These are phyloP conservation scores for Pseudogymnoascus sp. DNA, from an alignment of 2,329 filamentous ascomycete species.

Conservation along the genomic window DNA sequence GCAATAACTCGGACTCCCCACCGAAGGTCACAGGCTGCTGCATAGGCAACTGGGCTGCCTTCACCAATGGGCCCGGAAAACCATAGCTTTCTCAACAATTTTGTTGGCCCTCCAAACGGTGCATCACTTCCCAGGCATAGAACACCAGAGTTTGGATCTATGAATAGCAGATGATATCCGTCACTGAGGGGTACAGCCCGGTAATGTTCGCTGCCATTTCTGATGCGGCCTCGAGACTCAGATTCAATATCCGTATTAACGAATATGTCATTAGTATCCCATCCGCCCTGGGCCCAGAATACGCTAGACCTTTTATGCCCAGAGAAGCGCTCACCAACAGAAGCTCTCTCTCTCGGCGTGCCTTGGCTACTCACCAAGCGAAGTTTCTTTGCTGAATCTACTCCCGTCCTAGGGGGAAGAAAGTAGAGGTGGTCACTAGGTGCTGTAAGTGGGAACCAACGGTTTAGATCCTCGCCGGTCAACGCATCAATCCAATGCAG, in stretches of 20 bases:
- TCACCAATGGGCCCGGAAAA: constrained; percentile 35
- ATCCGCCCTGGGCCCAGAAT: constrained; percentile 23
- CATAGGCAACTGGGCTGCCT: constrained; percentile 46
- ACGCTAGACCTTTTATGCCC: constrained; percentile 21
- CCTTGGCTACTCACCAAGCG: constrained; percentile 57
- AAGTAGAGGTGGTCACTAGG: constrained; percentile 55
- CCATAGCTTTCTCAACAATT: constrained; percentile 52
- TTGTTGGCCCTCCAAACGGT: constrained; percentile 48
- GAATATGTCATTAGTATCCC: constrained; percentile 10
- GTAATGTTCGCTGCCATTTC: constrained; percentile 48
- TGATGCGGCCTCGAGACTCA: constrained; percentile 15
- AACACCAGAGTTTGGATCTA: constrained; percentile 49
- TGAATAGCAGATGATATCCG: constrained; percentile 58
- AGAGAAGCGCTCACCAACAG: constrained; percentile 25
- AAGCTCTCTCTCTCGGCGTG: constrained; percentile 33
- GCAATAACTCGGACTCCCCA: constrained; percentile 55
- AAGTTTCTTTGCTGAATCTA: constrained; percentile 51
- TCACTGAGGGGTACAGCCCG: constrained; percentile 59
- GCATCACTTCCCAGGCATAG: constrained; percentile 58
- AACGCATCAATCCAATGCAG: constrained; percentile 51
- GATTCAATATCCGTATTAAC: constrained; percentile 15
- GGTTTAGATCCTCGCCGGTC: constrained; percentile 43
- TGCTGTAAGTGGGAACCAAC: constrained; percentile 50
- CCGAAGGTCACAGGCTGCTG: constrained; percentile 48
- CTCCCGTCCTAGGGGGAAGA: constrained; percentile 45